Evolutionary conservation across 2,329 filamentous ascomycete species (phyloP), one percentile per base, ranked within the genome.

Genomic region (Penicillium sp.): DNA sequence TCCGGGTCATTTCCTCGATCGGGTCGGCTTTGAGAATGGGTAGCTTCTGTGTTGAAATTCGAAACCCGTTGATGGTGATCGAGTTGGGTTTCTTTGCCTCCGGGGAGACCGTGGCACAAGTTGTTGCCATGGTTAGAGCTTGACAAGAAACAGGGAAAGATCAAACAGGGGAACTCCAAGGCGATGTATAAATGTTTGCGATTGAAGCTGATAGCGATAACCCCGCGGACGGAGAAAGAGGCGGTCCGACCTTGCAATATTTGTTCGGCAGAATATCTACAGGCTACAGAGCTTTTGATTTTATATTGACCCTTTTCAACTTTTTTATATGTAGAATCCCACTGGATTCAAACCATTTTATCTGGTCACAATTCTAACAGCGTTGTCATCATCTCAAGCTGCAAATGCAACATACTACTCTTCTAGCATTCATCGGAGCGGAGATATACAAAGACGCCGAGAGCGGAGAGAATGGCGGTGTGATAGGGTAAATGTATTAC

Each of bases 21-120:
- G 92, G 89, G 6, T 84, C 89, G 44, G 92, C 86, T 75, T 96
- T 97, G 66, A 95, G 89, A 74, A 99, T 99, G 60, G 94, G 94
- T 49, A 94, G 86, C 79, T 97, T 97, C 71, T 91, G 89, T 53
- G 90, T 90, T 29, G 84, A 84, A 73, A 97, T 87, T 66, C 79
- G 83, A 80, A 93, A 95, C 67, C 81, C 82, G 61, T 82, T 80
- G 66, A 89, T 85, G 3, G 73, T 74, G 73, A 88, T 88, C 7
- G 85, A 82, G 47, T 78, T 76, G 9, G 62, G 84, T 74, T 66
- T 79, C 69, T 67, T 73, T 34, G 63, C 49, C 46, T 66, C 69
- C 7, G 82, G 76, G 44, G 77, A 78, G 13, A 84, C 83, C 66
- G 79, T 86, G n/a, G 80, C 78, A 66, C 85, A 81, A 67, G 52